These are phyloP conservation scores for Glonium stellatum DNA, from an alignment of 495 filamentous ascomycete genomes.

Conservation along the genomic window DNA sequence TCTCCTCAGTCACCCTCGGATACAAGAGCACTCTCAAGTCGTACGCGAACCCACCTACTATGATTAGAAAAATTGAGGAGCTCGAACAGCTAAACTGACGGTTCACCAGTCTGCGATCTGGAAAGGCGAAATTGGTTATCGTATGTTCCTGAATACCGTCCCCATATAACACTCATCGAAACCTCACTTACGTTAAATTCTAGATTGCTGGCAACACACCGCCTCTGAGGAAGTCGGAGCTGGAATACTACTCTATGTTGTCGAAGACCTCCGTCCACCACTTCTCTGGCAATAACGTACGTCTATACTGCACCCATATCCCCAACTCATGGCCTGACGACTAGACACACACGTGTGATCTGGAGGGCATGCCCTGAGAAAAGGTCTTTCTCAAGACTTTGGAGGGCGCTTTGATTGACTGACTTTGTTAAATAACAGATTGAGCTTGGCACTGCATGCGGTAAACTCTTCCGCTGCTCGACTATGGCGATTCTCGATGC, in stretches of 20 bases:
- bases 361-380: constrained; percentile 60
- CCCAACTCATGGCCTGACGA: constrained; percentile 30
- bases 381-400: constrained; percentile 65
- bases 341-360: constrained; percentile 18
- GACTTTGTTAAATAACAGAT: constrained; percentile 54
- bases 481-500: constrained; percentile 94
- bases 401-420: constrained; percentile 65
- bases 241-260: constrained; percentile 52
- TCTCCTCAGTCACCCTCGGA: constrained; percentile 63
- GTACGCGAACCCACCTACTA: background rate
- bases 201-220: constrained; percentile 86
- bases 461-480: constrained; percentile 83
- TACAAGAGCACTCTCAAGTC: constrained; percentile 96
- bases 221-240: constrained; percentile 88
- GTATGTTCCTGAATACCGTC: background rate
- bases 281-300: constrained; percentile 96
- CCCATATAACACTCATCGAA: constrained; percentile 23
- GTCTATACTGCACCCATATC: constrained; percentile 36
- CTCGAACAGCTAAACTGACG: background rate
- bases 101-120: constrained; percentile 55
- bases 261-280: constrained; percentile 75
- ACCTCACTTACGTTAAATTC: too few relatives aligned
- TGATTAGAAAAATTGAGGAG: background rate
- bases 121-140: constrained; percentile 64
- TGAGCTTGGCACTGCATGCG: constrained; percentile 89